Evolutionary conservation across 1,284 basidiomycete genomes (phyloP), one percentile per base, ranked within the genome.

Genomic region (Moniliella sp.): DNA sequence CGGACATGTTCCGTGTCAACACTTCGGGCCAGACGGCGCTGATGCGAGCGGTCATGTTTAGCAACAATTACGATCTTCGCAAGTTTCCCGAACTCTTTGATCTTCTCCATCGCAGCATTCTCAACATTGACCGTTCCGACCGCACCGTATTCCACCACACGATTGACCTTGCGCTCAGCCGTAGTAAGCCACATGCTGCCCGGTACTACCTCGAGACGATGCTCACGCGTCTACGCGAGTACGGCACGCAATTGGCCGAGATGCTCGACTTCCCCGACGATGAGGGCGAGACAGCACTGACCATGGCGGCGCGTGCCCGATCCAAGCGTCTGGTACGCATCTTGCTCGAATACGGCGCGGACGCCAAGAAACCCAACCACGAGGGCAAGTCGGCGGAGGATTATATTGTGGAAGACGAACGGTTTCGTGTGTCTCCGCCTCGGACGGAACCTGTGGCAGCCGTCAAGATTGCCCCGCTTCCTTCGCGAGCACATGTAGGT

Each of bases 211-310:
- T 97, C 79, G 91, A 99, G 64, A 91, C 83, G 2, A 78, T 97
- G 34, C 69, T 97, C 35, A 70, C 68, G 28, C 73, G 86, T 27
- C 69, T 99, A 12, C 69, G 78, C n/a, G 84, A 93, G 56, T 99
- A 83, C 62, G 86, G 88, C 2, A 78, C 80, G 48, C 91, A 99
- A 62, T 67, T 99, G 11, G 82, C 84, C 21, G 91, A 99, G 57
- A 84, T 99, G 31, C 82, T 99, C 64, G 97, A 99, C 59, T 97
- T 97, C 62, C 91, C 91, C 61, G 91, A 97, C 59, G 84, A 94
- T 57, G 91, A 99, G 48, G 88, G 88, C 18, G 91, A 99, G 65
- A 94, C 91, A 8, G 83, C 91, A 7, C 65, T 99, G 37, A 97
- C 91, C 1, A 75, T 99, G 68, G 88, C 91, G 14, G 91, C 91